Conservation (phyloP, 108 stramenopile species). For the Aurantiochytrium sp. region DNA sequence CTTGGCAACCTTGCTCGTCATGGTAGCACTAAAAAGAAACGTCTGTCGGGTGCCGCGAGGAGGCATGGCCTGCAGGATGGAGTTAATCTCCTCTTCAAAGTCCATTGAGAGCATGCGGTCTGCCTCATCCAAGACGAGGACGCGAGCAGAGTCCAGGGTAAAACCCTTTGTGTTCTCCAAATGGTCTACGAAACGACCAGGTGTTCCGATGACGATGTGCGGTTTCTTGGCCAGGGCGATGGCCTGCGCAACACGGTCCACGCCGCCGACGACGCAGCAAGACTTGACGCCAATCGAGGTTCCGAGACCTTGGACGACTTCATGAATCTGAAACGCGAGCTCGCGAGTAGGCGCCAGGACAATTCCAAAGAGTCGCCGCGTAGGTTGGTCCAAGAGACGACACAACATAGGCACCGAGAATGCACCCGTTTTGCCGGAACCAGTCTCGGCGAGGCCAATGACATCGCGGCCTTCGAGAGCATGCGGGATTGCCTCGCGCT, state of each 20-base stretch:
- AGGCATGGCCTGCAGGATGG: constrained; percentile 80
- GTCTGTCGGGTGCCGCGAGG: constrained; percentile 58
- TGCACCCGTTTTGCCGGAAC: constrained; percentile 82
- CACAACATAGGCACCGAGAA: constrained; percentile 87
- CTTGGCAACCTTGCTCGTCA: constrained; percentile 95
- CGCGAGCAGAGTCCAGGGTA: constrained; percentile 71
- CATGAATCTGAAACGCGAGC: constrained; percentile 97
- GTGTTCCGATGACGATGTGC: constrained; percentile 93
- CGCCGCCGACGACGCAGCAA: constrained; percentile 94
- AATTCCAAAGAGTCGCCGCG: constrained; percentile 60
- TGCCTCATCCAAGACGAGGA: constrained; percentile 95
- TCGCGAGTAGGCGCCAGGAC: constrained; percentile 95
- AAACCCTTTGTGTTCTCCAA: constrained; percentile 97
- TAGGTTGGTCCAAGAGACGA: constrained; percentile 73
- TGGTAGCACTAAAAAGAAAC: constrained; percentile 94
- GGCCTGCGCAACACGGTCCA: constrained; percentile 80
- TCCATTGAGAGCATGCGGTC: constrained; percentile 92
- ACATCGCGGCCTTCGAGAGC: constrained; percentile 77
- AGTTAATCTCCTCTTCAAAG: constrained; percentile 69
- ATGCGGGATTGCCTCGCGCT: constrained; percentile 72
- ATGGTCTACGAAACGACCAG: constrained; percentile 93
- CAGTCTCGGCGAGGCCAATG: constrained; percentile 82
- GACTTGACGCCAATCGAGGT: constrained; percentile 72
- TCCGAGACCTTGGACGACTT: constrained; percentile 86
- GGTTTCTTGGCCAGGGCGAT: constrained; percentile 92